phyloP scores from a whole-genome alignment of 2,329 filamentous ascomycete species.

The Eutypella sp. region DNA sequence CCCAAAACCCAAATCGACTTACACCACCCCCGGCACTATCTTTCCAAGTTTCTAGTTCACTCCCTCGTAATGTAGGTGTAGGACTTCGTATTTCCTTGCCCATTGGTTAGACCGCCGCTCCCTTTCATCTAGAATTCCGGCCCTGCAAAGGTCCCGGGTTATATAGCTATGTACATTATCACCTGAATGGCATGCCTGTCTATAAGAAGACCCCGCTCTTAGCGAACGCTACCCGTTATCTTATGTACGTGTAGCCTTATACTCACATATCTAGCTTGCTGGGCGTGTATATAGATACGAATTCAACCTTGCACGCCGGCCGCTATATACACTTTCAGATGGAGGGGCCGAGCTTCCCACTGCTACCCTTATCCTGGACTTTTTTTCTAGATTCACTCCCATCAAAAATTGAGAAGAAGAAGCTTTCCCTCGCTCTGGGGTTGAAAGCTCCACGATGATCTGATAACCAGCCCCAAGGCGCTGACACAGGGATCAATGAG shows the following conservation, averaged over 20 bases:
- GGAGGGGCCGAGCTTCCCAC: neutral
- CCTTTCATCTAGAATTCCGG: neutral
- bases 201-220: too few species aligned
- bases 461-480: neutral
- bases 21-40: too few species aligned
- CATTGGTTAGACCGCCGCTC: neutral
- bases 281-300: too few species aligned
- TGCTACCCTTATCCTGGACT: neutral
- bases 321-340: neutral
- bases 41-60: too few species aligned
- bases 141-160: neutral
- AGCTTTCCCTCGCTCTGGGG: too few species aligned
- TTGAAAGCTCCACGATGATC: neutral
- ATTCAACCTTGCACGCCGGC: neutral
- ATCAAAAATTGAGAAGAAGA: too few species aligned
- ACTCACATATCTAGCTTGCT: neutral
- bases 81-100: too few species aligned
- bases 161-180: neutral
- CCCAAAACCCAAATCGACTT: too few species aligned
- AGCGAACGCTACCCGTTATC: neutral
- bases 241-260: neutral
- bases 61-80: too few species aligned
- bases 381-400: neutral
- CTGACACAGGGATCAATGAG: neutral
- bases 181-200: neutral